A percentile compares a stretch with the other conserved stretches of the same genome.
Evolutionary conservation across 148 eudicot species (phyloP).

Genomic region (Chenopodium formosanum): DNA sequence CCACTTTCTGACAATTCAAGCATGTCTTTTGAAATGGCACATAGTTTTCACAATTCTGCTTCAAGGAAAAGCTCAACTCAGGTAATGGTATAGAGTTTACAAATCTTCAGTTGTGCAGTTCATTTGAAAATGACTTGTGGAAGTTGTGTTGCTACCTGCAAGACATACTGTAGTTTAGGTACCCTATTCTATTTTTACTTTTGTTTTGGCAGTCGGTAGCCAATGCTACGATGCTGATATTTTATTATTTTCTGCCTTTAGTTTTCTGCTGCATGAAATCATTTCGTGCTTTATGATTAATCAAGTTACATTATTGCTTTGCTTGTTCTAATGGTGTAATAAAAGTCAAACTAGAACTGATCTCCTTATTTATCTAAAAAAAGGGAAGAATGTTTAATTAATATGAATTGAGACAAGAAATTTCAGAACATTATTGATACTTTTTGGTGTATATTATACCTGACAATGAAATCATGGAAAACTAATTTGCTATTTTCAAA

Average conservation of each 20-base stretch:
- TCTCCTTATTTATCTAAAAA: not conserved
- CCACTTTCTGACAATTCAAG: constrained; percentile 27
- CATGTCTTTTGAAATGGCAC: constrained; percentile 36
- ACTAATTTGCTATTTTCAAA: constrained; percentile 25
- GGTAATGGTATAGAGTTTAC: constrained; percentile 36
- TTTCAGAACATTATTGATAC: not conserved
- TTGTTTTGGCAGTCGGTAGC: no score
- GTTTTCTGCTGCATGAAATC: not conserved
- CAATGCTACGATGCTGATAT: no score
- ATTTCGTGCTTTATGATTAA: not conserved
- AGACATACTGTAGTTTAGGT: not conserved
- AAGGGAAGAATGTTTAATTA: not conserved
- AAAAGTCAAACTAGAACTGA: no score
- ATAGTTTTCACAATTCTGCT: constrained; percentile 33
- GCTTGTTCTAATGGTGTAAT: not conserved
- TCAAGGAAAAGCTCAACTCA: constrained; percentile 51
- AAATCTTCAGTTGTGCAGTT: not conserved
- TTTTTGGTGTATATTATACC: not conserved
- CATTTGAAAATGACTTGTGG: not conserved
- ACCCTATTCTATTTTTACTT: no score
- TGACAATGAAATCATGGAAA: not conserved
- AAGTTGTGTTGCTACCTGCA: not conserved
- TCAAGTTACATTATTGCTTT: not conserved
- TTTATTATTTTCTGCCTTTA: no score
- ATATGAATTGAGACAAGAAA: not conserved